Base-by-base conservation (phyloP, 805 yeast genomes). In the Lachancea nothofagi region DNA sequence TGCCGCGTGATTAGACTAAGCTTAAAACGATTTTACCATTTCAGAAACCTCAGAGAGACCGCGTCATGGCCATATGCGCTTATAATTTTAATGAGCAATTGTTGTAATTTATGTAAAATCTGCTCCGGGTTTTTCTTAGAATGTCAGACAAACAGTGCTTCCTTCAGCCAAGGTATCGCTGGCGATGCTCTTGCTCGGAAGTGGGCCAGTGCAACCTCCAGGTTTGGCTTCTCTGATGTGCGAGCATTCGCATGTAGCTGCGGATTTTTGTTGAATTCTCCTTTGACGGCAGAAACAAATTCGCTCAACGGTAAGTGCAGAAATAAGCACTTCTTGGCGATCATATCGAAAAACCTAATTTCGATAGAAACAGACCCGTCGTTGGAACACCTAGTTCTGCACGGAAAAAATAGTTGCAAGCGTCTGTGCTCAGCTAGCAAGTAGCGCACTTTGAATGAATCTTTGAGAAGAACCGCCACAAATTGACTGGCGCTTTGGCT, bases 371-470 rank as follows among this genome's bases (percentile, higher is more conserved):
- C 27, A 29, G 20, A 26, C 2, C 29, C 35, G 4, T 43, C 36
- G 14, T 28, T 19, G 5, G 13, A 20, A 12, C 9, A 17, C n/a
- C 14, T 10, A 2, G 51, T 13, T 9, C 32, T 26, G 7, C 46
- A 40, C 13, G 53, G 53, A 34, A 49, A 54, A 13, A 51, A 24
- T 17, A 46, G 22, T 26, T 39, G 25, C 9, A 57, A 39, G n/a
- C 25, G 25, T 28, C 34, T 22, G 28, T 21, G 39, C 31, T 43
- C 46, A 4, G 29, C 10, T 5, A 31, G 19, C 3, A 42, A 20
- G 18, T 29, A 14, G 13, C 29, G 31, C 3, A 34, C 24, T 12
- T 18, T 25, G 7, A 20, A 18, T 8, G 33, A 24, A 5, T 27
- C 20, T 5, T 25, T 15, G n/a, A 29, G 38, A n/a, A 38, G 26